Evolutionary conservation across 129 eudicot genomes (phyloP), one percentile per base, ranked within the genome.

Genomic region (Escallonia rubra): DNA sequence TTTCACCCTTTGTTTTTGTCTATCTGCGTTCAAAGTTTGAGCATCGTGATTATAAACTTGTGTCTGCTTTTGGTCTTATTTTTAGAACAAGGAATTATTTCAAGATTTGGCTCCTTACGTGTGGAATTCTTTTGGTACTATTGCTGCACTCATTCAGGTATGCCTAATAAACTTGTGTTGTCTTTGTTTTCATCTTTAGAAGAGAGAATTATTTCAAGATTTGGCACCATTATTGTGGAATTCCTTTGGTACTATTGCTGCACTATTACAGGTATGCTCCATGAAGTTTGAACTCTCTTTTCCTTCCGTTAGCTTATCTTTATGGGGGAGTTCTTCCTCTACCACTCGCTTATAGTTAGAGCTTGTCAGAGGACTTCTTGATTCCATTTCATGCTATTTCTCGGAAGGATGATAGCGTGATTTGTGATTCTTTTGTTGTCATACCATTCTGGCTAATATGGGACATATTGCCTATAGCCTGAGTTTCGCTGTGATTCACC

Each of bases 151-250:
- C 68, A 46, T 78, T 51, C 81, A 59, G 80, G 77, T 65, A 64
- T 70, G 79, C 76, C 63, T 73, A 69, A 68, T 69, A 11, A 41
- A 12, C n/a, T 46, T 61, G 61, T 69, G 54, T 52, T 63, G 68
- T 74, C 40, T 70, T 55, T 34, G 66, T 74, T 70, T 68, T 59
- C 51, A 66, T 67, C 53, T 81, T 62, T 71, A 90, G 96, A 90
- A 86, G 88, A 77, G 91, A 64, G 96, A 90, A 72, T 60, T 86
- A 15, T 90, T 86, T 78, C 90, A 86, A 78, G 94, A 90, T 78
- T 82, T 90, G 83, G 90, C 95, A 72, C 95, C 95, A 64, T 66
- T 83, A 61, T 72, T 90, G 68, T 90, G 94, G 96, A 90, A 90
- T 63, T 90, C 94, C 16, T 90, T 84, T 79, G 94, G 96, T 43